Evolutionary conservation across 208 protist genomes (phyloP), one percentile per base, ranked within the genome.

Genomic region (Crithidia brevicula): DNA sequence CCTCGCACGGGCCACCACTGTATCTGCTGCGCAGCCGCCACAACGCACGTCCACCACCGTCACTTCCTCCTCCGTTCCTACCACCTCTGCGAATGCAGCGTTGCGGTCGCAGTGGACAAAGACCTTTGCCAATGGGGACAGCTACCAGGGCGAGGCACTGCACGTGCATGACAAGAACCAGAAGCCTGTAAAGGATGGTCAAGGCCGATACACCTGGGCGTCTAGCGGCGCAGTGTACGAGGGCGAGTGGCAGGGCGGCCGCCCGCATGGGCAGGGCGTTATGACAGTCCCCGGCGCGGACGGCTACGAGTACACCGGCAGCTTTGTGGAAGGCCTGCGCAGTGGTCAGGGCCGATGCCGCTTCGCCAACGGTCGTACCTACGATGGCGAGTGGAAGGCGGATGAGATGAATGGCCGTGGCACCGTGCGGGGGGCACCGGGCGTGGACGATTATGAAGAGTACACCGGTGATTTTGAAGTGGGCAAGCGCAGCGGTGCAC

Each of bases 331-430:
- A 9, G 77, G 92, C n/a, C 67, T 82, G 59, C 87, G 91, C 40
- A 67, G 79, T 54, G 94, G 91, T 13, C 57, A 72, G 2, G 92
- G 94, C 7, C 75, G 50, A 3, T 98, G 94, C 67, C 63, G 47
- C 8, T 97, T 95, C 51, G 42, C 63, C 18, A 93, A 92, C 54
- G 92, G 90, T 20, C 81, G 82, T 15, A 53, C 62, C 31, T 97
- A 96, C 76, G 75, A 79, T 1, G 92, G 94, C 0, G 85, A 93
- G 50, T 98, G 94, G 94, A 25, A 64, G 25, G 61, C 74, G 11
- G 93, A 95, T 56, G 67, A 90, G 53, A 92, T 93, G 87, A 74
- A 88, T 33, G 93, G 93, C n/a, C 20, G 70, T 5, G 93, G 91
- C n/a, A 74, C 69, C 10, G 72, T 93, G 40, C 52, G 13, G 34